Base-by-base conservation (phyloP, 2,329 filamentous ascomycete genomes). In the Aureobasidium sp. region DNA sequence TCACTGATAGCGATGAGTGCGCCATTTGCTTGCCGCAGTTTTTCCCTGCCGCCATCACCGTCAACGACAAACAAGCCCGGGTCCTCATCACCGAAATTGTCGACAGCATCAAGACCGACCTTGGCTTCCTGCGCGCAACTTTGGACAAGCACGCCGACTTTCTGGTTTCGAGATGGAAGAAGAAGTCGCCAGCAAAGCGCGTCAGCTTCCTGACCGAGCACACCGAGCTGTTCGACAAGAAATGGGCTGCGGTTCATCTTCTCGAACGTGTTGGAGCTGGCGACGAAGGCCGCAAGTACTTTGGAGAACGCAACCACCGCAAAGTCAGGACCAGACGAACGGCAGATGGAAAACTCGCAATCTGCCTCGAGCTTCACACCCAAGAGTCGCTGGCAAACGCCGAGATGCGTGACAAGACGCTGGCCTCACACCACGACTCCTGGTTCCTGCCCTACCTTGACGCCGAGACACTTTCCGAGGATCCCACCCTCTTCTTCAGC, bases 381-480 rank as follows among this genome's bases (percentile, higher is more conserved):
- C 25, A 17, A 29, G 15, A 47, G 25, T 47, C 45, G 7, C 23
- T 47, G 2, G n/a, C 6, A 47, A 19, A 47, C 15, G 15, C 25
- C 25, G 45, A 47, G 23, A 7, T 47, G 13, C 13, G 25, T n/a
- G 45, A 47, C 25, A 47, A 47, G 45, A 31, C 45, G 10, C 45
- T 47, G 25, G 25, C 15, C 1, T 47, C 25, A 47, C 45, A 47
- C 4, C 19, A 37, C 6, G 47, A 51, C 19, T 37, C 51, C 13
- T 51, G 57, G 11, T 49, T 65, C 42, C 8, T 64, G 17, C 62
- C 64, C 6, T 64, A 63, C 19, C 59, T 67, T 3, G 54, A 62
- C 53, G 15, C 60, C 0, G 54, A 61, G 3, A 60, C 50, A 10
- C 23, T 67, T 11, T 55, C 62, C 23, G 27, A 64, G 6, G 57